These are phyloP conservation scores for Hypholoma sublateritium DNA, from an alignment of 768 basidiomycete genomes.

Conservation along the genomic window DNA sequence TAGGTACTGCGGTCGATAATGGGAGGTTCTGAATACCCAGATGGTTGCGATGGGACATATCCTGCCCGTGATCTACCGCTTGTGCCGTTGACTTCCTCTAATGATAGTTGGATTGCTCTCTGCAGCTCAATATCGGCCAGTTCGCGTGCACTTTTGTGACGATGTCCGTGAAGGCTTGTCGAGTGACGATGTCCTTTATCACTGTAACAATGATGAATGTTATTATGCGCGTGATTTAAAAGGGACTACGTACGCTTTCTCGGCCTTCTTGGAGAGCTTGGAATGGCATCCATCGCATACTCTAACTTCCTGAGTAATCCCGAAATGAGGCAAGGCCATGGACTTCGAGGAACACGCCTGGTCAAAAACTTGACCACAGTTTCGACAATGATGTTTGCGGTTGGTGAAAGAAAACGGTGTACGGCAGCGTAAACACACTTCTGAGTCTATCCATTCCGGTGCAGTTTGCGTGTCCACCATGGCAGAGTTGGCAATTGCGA, in stretches of 20 bases:
- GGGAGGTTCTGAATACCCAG: conserved; percentile 68
- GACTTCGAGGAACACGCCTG: conserved; percentile 87
- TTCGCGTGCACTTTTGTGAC: conserved; percentile 59
- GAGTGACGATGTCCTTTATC: conserved; percentile 55
- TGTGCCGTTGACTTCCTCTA: conserved; percentile 69
- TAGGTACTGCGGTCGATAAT: conserved; percentile 57
- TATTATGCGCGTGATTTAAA: not conserved
- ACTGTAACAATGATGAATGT: conserved; percentile 17
- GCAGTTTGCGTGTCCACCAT: conserved; percentile 92
- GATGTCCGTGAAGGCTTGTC: conserved; percentile 50
- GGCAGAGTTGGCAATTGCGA: conserved; percentile 64
- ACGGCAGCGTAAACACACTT: conserved; percentile 91
- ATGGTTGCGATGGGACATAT: conserved; percentile 67
- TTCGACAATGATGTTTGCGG: conserved; percentile 96
- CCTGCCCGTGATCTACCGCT: conserved; percentile 53
- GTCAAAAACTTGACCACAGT: conserved; percentile 97
- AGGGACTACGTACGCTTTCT: conserved; percentile 45
- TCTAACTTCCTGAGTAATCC: conserved; percentile 88
- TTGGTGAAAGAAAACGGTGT: conserved; percentile 93
- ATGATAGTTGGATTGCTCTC: conserved; percentile 87
- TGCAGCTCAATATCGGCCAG: conserved; percentile 86
- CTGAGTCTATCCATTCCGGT: conserved; percentile 97
- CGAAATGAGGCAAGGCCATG: conserved; percentile 87
- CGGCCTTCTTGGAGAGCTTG: conserved; percentile 71
- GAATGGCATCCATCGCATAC: conserved; percentile 89